A percentile compares a stretch with the other conserved stretches of the same genome.
Conservation (phyloP, 78 protist species). For the Trichosphaerium sp. region DNA sequence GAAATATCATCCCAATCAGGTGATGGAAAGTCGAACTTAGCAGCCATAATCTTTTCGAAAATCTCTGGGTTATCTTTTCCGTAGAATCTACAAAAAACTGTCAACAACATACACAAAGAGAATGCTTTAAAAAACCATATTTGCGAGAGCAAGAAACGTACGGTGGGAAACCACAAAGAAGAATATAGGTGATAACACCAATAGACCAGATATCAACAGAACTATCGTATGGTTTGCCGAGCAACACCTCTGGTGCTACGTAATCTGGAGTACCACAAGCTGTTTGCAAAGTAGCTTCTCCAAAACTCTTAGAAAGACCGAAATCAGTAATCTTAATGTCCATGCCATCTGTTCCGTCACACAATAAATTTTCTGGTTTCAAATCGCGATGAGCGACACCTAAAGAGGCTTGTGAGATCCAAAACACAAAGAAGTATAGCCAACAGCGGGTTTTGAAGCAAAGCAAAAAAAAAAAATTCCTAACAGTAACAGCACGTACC, state of each 20-base stretch:
- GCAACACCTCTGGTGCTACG: conserved; percentile 32
- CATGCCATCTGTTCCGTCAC: conserved; percentile 40
- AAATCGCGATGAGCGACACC: no score
- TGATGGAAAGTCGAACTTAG: conserved; percentile 73
- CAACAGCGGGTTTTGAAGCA: no score
- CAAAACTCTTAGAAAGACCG: conserved; percentile 46
- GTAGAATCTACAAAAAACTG: conserved; percentile 44
- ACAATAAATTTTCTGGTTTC: conserved; percentile 52
- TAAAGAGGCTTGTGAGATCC: no score
- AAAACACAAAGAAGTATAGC: no score
- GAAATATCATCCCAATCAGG: conserved; percentile 71
- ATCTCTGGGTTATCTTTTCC: conserved; percentile 64
- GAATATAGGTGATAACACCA: conserved; percentile 30
- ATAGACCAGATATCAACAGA: conserved; percentile 54
- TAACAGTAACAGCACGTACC: no score
- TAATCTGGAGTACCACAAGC: conserved; percentile 64
- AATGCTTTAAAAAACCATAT: background rate
- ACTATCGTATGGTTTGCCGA: conserved; percentile 34
- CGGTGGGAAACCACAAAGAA: no score
- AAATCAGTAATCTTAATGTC: conserved; percentile 31
- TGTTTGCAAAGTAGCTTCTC: conserved; percentile 34
- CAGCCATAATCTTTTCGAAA: conserved; percentile 67
- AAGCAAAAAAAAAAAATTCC: no score
- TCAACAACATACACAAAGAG: background rate
- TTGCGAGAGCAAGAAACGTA: background rate